A percentile compares a stretch with the other conserved stretches of the same genome.
Evolutionary conservation across 192 early-diverging fungal species (phyloP).

Genomic region (Martensiomyces pterosporus): DNA sequence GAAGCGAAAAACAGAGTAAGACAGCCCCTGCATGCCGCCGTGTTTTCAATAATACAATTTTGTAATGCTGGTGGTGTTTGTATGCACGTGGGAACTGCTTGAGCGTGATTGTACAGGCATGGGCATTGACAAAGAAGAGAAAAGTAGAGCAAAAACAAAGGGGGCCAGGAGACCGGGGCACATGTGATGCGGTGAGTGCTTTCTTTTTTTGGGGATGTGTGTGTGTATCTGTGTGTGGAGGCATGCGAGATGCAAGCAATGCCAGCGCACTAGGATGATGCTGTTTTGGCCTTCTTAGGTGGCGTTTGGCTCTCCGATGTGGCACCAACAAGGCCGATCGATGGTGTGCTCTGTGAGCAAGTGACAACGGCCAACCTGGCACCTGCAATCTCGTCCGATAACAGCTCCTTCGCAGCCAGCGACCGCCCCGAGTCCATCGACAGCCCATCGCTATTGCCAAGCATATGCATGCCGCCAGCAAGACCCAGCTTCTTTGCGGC

Average conservation of each 20-base stretch:
- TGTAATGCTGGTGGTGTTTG: constrained; percentile 1
- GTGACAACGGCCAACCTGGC: not conserved
- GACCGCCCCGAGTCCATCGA: not conserved
- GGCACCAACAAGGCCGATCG: not conserved
- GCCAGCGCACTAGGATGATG: constrained; percentile 18
- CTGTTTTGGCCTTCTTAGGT: constrained; percentile 46
- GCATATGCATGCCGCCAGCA: not conserved
- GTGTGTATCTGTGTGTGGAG: no score
- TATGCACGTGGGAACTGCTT: no score
- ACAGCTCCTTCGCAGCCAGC: not conserved
- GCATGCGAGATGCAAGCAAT: not conserved
- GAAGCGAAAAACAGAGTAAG: constrained; percentile 5
- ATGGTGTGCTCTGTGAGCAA: not conserved
- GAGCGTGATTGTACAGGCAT: no score
- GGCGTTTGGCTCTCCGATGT: constrained; percentile 19
- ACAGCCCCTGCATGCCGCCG: no score
- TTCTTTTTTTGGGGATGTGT: no score
- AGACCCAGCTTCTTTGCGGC: not conserved
- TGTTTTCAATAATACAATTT: no score
- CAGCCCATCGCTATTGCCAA: no score
- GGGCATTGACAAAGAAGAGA: no score
- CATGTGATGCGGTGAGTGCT: no score
- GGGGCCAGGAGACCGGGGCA: no score
- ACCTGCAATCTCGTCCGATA: not conserved
- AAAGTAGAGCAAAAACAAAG: no score